phyloP scores from a whole-genome alignment of 495 filamentous ascomycete genomes.

The Margaritispora aquatica region DNA sequence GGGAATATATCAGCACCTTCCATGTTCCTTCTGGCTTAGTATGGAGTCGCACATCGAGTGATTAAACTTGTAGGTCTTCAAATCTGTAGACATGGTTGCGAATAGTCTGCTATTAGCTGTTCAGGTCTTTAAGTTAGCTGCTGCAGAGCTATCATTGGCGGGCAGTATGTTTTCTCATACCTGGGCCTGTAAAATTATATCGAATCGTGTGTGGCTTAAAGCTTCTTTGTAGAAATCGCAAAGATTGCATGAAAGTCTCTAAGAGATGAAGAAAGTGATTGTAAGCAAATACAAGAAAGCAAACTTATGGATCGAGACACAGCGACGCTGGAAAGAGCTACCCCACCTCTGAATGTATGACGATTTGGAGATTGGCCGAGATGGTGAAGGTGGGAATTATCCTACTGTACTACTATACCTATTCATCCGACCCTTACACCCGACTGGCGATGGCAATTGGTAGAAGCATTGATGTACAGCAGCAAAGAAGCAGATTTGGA shows the following conservation, averaged over 20 bases:
- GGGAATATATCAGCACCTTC: conserved; percentile 30
- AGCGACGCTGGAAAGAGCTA: neutral
- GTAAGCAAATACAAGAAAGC: neutral
- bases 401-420: neutral
- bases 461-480: too few relatives aligned
- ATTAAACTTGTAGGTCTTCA: conserved; percentile 81
- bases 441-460: too few relatives aligned
- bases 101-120: conserved; percentile 20
- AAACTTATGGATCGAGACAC: neutral
- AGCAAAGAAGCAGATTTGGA: too few relatives aligned
- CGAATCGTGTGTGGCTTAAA: conserved; percentile 9
- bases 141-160: neutral
- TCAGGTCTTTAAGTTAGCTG: conserved; percentile 8
- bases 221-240: conserved; percentile 11
- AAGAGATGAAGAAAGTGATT: neutral
- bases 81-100: conserved; percentile 65
- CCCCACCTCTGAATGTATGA: conserved; percentile 8
- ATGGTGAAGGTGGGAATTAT: too few relatives aligned
- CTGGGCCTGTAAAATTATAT: conserved; percentile 11
- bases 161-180: conserved; percentile 11
- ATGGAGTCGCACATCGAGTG: conserved; percentile 58
- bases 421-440: neutral
- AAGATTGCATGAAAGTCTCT: conserved; percentile 9
- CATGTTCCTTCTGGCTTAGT: conserved; percentile 9
- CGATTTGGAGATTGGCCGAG: conserved; percentile 1